Evolutionary conservation across 148 eudicot genomes (phyloP), one percentile per base, ranked within the genome.

Genomic region (Rhododendron griersonianum): DNA sequence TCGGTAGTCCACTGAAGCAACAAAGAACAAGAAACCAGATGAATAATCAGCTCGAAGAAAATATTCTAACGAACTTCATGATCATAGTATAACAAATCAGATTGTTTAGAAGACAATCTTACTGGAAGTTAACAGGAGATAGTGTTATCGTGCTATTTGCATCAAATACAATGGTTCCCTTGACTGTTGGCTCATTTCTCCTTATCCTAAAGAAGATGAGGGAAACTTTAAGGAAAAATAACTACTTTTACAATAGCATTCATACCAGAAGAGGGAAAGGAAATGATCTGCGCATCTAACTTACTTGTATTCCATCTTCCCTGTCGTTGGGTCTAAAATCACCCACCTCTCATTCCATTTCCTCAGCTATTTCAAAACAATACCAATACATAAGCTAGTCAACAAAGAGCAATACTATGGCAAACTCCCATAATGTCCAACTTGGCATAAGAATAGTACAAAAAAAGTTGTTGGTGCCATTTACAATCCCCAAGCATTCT

Each of bases 341-440:
- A 97, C 94, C 99, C 99, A 97, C 85, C 99, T 93, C 88, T 97
- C 99, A 13, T 97, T 97, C 99, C 98, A 97, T 88, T 97, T 97
- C 88, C 98, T 91, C 86, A 97, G 90, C 99, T 97, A 83, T 83
- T 86, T 41, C 87, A 71, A 81, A 84, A 23, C 13, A 33, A 61
- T 41, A 63, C 69, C 10, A 83, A 4, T 2, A 39, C 45, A 25
- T 1, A 86, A 50, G 33, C 67, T 6, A 81, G 11, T 78, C 61
- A 73, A 18, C 30, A 41, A 83, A 61, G 15, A 50, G 74, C 4
- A 67, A 84, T 84, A 77, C 19, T 21, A 39, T 3, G 30, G 59
- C 75, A 78, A 53, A 81, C 39, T 51, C n/a, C 55, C 5, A 85
- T n/a, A 84, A 61, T 28, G 83, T 39, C n/a, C 35, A 81, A 80